phyloP scores from a whole-genome alignment of 371 early-diverging fungal genomes.

The Apophysomyces variabilis region DNA sequence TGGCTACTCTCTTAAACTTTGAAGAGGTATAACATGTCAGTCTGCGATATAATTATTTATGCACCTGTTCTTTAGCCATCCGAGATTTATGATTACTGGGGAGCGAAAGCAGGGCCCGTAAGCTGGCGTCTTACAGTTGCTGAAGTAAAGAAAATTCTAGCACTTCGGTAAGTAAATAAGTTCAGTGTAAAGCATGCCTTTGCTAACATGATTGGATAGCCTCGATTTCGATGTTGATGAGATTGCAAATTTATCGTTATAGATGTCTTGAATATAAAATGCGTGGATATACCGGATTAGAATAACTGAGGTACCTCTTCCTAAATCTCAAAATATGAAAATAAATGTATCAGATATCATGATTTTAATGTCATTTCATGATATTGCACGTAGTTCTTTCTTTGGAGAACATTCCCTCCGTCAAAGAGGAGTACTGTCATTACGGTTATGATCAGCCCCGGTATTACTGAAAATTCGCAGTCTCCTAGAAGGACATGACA shows the following conservation, averaged over 20 bases:
- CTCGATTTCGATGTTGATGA: constrained; percentile 55
- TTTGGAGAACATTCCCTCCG: no score
- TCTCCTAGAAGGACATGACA: no score
- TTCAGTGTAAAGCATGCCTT: not conserved
- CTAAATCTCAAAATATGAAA: no score
- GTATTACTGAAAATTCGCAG: no score
- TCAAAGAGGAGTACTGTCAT: no score
- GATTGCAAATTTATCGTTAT: constrained; percentile 46
- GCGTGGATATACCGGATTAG: no score
- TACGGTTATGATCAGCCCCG: no score
- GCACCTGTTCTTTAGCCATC: constrained; percentile 42
- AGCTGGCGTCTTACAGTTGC: constrained; percentile 45
- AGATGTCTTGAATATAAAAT: not conserved
- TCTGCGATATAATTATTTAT: not conserved
- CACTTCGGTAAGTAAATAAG: constrained; percentile 42
- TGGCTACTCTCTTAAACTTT: constrained; percentile 78
- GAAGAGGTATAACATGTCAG: constrained; percentile 57
- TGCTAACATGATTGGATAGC: constrained; percentile 25
- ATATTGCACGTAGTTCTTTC: no score
- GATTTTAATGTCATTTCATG: no score
- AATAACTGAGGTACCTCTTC: no score
- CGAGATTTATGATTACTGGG: constrained; percentile 78
- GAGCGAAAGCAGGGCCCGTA: constrained; percentile 49
- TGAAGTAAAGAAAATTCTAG: constrained; percentile 66
- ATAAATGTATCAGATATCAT: no score